Evolutionary conservation across 768 basidiomycete species (phyloP), one percentile per base, ranked within the genome.

Genomic region (Tremella mesenterica): DNA sequence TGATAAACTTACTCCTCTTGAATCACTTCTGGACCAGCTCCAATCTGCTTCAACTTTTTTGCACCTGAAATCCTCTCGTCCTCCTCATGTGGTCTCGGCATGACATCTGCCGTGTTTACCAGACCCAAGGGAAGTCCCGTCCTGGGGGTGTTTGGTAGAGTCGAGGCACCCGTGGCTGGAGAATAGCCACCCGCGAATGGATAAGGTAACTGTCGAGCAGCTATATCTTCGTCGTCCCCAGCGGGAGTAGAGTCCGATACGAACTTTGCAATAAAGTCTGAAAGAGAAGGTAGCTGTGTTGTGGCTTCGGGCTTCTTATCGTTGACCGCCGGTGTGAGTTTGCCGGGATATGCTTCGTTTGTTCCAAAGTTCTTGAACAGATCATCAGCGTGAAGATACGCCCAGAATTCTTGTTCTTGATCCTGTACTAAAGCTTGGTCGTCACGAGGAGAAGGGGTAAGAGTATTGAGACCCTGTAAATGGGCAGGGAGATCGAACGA

Each of bases 341-440:
- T 20, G 14, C n/a, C 1, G n/a, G 21, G 21, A 27, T 39, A 16
- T 14, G 23, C 26, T 23, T 41, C 52, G 57, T 10, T 27, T 30
- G 30, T 53, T 27, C 63, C 63, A 58, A 68, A 68, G 61, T 67
- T 67, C 44, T 53, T 31, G 49, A 67, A 67, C 10, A 69, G 53
- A 23, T 65, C 59, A 49, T 65, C 67, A 43, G 67, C 60, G 48
- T 63, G 59, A 23, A 69, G 41, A 45, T 58, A 69, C 13, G 58
- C 60, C 63, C 63, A 69, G 31, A 69, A 63, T 46, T 69, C 64
- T 14, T 57, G 49, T 41, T 65, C 62, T n/a, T n/a, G n/a, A n/a
- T n/a, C n/a, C n/a, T n/a, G n/a, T n/a, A n/a, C n/a, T n/a, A n/a
- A n/a, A n/a, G n/a, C n/a, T n/a, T n/a, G n/a, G 28, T 45, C 44